These are phyloP conservation scores for Aspergillus nomiae DNA, from an alignment of 2,329 filamentous ascomycete genomes.

Conservation along the genomic window DNA sequence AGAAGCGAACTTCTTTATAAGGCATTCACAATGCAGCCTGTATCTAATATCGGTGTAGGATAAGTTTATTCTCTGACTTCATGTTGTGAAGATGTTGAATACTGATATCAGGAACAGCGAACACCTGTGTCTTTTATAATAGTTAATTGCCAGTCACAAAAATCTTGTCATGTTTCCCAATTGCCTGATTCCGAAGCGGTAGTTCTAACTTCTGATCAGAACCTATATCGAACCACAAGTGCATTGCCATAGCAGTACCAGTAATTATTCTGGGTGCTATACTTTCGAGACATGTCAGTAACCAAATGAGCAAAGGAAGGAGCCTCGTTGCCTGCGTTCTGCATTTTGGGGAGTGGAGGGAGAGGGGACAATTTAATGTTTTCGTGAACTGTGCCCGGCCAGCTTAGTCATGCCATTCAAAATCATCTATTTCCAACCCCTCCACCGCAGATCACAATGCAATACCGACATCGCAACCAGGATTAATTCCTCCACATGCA, in stretches of 20 bases:
- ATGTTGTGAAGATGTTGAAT: not conserved
- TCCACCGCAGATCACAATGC: constrained; percentile 3
- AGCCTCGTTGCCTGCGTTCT: not conserved
- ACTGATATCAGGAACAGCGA: not conserved
- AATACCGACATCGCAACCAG: not conserved
- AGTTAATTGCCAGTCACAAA: not conserved
- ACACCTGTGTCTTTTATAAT: constrained; percentile 3
- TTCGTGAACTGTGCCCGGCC: not conserved
- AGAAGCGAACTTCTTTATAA: constrained; percentile 10
- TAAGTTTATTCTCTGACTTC: constrained; percentile 2
- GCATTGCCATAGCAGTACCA: too few relatives aligned
- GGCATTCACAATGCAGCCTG: constrained; percentile 1
- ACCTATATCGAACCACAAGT: not conserved
- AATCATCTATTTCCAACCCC: not conserved
- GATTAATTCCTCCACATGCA: not conserved
- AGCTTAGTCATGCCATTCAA: constrained; percentile 4
- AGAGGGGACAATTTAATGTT: not conserved
- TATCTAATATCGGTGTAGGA: constrained; percentile 9
- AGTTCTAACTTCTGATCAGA: not conserved
- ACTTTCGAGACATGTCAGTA: not conserved
- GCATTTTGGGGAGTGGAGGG: not conserved
- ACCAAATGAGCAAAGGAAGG: not conserved
- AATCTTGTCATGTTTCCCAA: not conserved
- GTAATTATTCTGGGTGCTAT: not conserved
- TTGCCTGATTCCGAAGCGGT: not conserved